Evolutionary conservation across 2,329 filamentous ascomycete species (phyloP).

Genomic region (Delphinella strobiligena): DNA sequence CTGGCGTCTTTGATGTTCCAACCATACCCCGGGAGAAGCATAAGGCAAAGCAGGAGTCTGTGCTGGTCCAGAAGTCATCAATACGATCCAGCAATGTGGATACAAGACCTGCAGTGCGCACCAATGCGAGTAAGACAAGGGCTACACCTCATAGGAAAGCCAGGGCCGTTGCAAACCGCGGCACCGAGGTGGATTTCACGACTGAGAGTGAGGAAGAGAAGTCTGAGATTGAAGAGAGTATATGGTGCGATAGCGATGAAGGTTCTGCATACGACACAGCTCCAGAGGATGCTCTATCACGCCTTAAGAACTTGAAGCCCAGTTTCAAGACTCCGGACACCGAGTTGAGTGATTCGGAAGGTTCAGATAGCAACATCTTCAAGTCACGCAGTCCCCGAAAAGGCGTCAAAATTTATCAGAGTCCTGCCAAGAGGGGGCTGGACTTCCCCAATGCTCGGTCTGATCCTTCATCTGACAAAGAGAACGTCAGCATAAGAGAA

Average conservation of each 20-base stretch:
- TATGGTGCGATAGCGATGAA: constrained; percentile 19
- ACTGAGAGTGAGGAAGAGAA: constrained; percentile 12
- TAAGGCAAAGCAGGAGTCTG: too few relatives aligned
- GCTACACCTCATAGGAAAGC: constrained; percentile 6
- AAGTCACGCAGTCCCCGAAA: neutral
- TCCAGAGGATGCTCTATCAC: neutral
- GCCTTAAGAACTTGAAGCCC: neutral
- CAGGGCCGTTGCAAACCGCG: constrained; percentile 1
- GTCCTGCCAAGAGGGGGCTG: neutral
- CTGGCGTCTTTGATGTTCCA: too few relatives aligned
- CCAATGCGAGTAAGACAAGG: neutral
- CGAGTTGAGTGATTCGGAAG: constrained; percentile 4
- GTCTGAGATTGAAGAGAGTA: constrained; percentile 21
- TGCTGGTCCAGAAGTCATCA: neutral
- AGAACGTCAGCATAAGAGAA: constrained; percentile 16
- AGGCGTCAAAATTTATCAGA: neutral
- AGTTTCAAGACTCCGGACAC: constrained; percentile 2
- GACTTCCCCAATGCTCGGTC: neutral
- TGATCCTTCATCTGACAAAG: constrained; percentile 17
- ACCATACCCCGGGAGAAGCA: too few relatives aligned
- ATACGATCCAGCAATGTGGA: neutral
- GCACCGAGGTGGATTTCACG: constrained; percentile 1
- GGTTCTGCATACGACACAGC: too few relatives aligned
- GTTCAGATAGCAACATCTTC: neutral
- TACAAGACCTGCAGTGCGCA: neutral